Percentiles rank a stretch among this genome's conserved stretches.
phyloP scores from a whole-genome alignment of 164 flowering plant genomes.

The Kingdonia uniflora region DNA sequence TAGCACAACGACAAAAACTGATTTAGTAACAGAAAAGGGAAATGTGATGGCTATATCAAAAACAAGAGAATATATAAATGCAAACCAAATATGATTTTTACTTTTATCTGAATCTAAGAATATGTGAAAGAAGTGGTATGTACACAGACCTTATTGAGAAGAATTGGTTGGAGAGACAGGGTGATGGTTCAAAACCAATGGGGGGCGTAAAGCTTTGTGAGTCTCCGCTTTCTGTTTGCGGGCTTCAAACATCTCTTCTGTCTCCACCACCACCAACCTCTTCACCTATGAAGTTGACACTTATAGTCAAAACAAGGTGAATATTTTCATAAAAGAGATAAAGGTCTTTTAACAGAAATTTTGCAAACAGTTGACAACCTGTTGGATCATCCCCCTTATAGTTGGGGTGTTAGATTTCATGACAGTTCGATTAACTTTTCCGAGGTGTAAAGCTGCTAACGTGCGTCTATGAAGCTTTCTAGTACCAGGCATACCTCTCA shows the following conservation, averaged over 20 bases:
- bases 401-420: constrained; percentile 85
- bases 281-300: constrained; percentile 46
- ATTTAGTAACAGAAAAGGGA: too few relatives aligned
- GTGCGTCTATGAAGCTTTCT: constrained; percentile 79
- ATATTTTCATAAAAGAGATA: background rate
- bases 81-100: too few relatives aligned
- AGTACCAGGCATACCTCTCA: constrained; percentile 87
- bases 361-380: constrained; percentile 29
- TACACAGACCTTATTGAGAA: constrained; percentile 19
- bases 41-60: too few relatives aligned
- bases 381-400: constrained; percentile 87
- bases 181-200: constrained; percentile 54
- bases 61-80: too few relatives aligned
- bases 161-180: constrained; percentile 28
- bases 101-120: background rate
- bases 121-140: too few relatives aligned
- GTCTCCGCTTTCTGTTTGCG: constrained; percentile 47
- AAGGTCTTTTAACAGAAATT: background rate
- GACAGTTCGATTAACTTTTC: constrained; percentile 79
- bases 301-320: background rate
- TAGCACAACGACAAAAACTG: too few relatives aligned
- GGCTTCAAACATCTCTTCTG: constrained; percentile 86
- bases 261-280: constrained; percentile 80
- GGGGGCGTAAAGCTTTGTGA: constrained; percentile 71
- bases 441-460: constrained; percentile 63